Evolutionary conservation across 139 green algal genomes (phyloP).

Genomic region (Ulvella scutata): DNA sequence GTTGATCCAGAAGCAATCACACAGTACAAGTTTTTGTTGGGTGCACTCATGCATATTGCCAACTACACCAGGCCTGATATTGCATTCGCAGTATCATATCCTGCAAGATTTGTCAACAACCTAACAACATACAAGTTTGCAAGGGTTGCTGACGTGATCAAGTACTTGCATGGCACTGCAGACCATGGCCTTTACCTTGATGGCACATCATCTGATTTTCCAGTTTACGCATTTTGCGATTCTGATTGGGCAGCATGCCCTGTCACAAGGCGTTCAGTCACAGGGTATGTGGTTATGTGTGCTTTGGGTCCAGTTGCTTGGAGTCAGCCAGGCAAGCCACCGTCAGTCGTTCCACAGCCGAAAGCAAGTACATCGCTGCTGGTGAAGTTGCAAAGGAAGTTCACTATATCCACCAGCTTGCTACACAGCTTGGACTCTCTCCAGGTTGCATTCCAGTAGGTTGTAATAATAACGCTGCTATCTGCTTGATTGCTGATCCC

Average conservation of each 20-base stretch:
- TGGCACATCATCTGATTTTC: background rate
- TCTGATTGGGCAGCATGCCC: constrained; percentile 20
- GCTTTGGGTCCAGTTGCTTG: background rate
- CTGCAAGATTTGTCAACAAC: constrained; percentile 16
- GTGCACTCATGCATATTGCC: constrained; percentile 12
- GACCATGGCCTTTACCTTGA: constrained; percentile 7
- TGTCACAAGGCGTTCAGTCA: constrained; percentile 14
- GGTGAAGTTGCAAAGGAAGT: background rate
- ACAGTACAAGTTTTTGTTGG: constrained; percentile 13
- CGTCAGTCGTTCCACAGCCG: background rate
- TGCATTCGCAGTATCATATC: constrained; percentile 16
- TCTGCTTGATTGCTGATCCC: background rate
- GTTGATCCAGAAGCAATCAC: background rate
- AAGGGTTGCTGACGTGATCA: constrained; percentile 13
- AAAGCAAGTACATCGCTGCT: background rate
- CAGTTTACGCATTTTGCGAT: constrained; percentile 21
- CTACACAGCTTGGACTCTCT: background rate
- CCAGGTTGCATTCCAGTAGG: background rate
- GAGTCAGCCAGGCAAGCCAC: background rate
- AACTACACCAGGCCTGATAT: constrained; percentile 25
- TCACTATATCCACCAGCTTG: background rate
- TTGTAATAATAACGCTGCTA: background rate
- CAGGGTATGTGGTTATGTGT: constrained; percentile 9
- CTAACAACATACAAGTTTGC: constrained; percentile 16
- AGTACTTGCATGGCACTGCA: constrained; percentile 13